Conservation (phyloP, 2,329 filamentous ascomycete genomes). For the Fusarium veterinarium region DNA sequence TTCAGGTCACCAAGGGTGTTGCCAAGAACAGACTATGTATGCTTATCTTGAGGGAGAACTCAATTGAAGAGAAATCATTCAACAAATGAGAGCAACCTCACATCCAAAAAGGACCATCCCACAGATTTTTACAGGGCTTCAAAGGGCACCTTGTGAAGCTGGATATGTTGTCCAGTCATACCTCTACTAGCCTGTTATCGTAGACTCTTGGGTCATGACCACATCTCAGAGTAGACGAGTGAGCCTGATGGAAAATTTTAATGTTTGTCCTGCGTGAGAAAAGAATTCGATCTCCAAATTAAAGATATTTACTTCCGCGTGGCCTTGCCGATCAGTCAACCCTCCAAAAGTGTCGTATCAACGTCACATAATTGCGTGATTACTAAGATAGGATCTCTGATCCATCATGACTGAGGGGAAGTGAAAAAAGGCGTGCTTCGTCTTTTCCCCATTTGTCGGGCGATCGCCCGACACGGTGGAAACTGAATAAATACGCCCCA, state of each 20-base stretch:
- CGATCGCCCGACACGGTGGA: conserved; percentile 45
- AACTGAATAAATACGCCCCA: conserved; percentile 3
- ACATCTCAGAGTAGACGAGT: not conserved
- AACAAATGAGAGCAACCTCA: not conserved
- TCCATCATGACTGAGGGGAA: conserved; percentile 39
- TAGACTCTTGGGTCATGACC: not conserved
- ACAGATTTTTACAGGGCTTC: not conserved
- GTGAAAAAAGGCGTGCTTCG: not conserved
- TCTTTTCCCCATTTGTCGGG: conserved; percentile 32
- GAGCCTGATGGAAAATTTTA: not conserved
- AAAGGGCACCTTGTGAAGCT: no score
- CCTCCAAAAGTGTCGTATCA: conserved; percentile 9
- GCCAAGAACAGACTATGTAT: not conserved
- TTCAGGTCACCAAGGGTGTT: conserved; percentile 11
- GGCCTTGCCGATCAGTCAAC: not conserved
- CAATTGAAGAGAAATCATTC: not conserved
- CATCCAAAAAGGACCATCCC: not conserved
- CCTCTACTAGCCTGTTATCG: no score
- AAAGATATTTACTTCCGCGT: not conserved
- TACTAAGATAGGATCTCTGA: conserved; percentile 32
- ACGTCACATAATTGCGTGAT: conserved; percentile 32
- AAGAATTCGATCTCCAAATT: not conserved
- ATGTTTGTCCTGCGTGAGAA: not conserved
- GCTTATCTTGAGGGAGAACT: not conserved
- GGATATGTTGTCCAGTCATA: not conserved